A percentile compares a stretch with the other conserved stretches of the same genome.
Conservation (phyloP, 169 alveolate genomes). For the Perkinsus marinus region DNA sequence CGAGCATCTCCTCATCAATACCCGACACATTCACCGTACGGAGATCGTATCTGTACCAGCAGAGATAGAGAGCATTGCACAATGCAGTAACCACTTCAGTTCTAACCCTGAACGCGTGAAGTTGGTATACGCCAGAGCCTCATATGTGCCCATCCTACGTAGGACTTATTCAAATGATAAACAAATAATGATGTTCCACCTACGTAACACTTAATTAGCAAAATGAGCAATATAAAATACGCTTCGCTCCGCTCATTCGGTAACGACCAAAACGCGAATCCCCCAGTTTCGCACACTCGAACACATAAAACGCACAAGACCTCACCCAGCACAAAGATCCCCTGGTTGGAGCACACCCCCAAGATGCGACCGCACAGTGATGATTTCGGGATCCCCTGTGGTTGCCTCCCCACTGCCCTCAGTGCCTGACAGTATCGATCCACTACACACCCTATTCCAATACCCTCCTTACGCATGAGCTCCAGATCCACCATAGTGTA, state of each 20-base stretch:
- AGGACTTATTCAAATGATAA: too few relatives aligned
- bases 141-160: too few relatives aligned
- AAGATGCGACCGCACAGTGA: background rate
- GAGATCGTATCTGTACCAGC: conserved; percentile 11
- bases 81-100: too few relatives aligned
- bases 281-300: too few relatives aligned
- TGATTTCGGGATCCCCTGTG: background rate
- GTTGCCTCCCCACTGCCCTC: background rate
- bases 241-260: too few relatives aligned
- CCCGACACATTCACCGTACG: conserved; percentile 20
- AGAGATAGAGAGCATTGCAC: too few relatives aligned
- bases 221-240: too few relatives aligned
- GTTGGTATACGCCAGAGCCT: too few relatives aligned
- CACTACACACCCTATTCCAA: background rate
- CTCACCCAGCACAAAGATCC: background rate
- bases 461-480: background rate
- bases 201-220: too few relatives aligned
- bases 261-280: too few relatives aligned
- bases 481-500: background rate
- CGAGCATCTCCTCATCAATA: conserved; percentile 7
- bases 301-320: background rate
- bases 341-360: background rate
- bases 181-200: too few relatives aligned
- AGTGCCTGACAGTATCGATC: background rate
- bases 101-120: too few relatives aligned